Evolutionary conservation across 805 yeast species (phyloP).

Genomic region (Candida ponderosae): DNA sequence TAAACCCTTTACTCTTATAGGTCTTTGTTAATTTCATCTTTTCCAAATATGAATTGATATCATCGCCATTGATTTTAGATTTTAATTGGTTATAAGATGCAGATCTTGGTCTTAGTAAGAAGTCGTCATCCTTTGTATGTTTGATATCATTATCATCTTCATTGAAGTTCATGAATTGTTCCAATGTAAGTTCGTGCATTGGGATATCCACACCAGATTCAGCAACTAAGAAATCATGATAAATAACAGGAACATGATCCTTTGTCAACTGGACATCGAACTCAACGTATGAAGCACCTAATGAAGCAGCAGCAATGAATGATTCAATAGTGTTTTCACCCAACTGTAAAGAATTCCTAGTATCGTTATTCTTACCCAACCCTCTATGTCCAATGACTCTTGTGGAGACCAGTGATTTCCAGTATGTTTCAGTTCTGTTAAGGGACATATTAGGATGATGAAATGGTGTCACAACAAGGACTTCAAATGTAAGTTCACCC

Average conservation of each 20-base stretch:
- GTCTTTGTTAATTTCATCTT: conserved; percentile 86
- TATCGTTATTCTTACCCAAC: conserved; percentile 74
- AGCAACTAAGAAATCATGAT: conserved; percentile 90
- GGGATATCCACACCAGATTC: conserved; percentile 96
- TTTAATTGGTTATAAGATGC: conserved; percentile 8
- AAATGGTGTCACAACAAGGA: conserved; percentile 65
- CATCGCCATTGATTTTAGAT: background rate
- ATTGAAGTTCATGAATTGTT: conserved; percentile 63
- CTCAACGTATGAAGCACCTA: conserved; percentile 95
- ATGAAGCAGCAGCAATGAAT: conserved; percentile 90
- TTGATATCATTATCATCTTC: conserved; percentile 19
- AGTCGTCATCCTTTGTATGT: conserved; percentile 17
- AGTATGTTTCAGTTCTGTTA: conserved; percentile 69
- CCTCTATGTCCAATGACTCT: conserved; percentile 96
- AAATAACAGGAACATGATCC: conserved; percentile 85
- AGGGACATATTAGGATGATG: conserved; percentile 58
- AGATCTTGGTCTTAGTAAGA: conserved; percentile 20
- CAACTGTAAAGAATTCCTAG: conserved; percentile 71
- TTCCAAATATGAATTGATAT: conserved; percentile 23
- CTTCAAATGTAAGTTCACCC: conserved; percentile 74
- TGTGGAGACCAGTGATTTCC: conserved; percentile 85
- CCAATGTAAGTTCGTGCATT: conserved; percentile 85
- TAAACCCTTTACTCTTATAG: conserved; percentile 76
- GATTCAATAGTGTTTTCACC: conserved; percentile 96
- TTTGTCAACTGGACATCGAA: conserved; percentile 94